phyloP scores from a whole-genome alignment of 1,284 basidiomycete species.

The Cryptococcus sp. region DNA sequence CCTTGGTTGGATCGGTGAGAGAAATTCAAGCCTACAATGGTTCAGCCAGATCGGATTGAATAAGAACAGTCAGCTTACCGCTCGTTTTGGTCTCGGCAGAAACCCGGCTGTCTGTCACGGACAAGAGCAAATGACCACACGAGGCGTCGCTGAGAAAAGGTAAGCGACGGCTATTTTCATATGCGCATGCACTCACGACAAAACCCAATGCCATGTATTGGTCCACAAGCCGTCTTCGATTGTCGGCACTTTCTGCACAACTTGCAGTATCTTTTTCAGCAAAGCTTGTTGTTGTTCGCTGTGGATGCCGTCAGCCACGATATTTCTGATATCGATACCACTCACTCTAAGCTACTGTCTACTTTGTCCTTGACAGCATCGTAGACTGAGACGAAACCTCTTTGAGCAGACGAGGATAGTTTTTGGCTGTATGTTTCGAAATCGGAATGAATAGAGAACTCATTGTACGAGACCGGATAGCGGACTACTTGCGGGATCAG shows the following conservation, averaged over 20 bases:
- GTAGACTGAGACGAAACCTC: slow-evolving; percentile 87
- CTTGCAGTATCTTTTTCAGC: slow-evolving; percentile 84
- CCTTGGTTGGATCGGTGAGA: slow-evolving; percentile 56
- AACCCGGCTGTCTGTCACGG: slow-evolving; percentile 86
- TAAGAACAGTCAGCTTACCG: slow-evolving; percentile 58
- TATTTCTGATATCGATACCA: not conserved
- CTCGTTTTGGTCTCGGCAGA: slow-evolving; percentile 89
- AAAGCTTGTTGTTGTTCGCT: slow-evolving; percentile 81
- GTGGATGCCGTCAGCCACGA: slow-evolving; percentile 3
- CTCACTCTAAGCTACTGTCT: slow-evolving; percentile 79
- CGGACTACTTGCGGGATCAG: slow-evolving; percentile 60
- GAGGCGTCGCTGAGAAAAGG: slow-evolving; percentile 72
- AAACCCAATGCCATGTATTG: slow-evolving; percentile 98
- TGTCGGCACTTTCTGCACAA: slow-evolving; percentile 60
- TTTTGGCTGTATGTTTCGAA: slow-evolving; percentile 87
- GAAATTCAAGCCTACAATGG: slow-evolving; percentile 82
- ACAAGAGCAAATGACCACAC: slow-evolving; percentile 82
- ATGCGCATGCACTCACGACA: slow-evolving; percentile 50
- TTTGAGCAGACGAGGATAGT: slow-evolving; percentile 68
- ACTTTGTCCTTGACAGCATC: slow-evolving; percentile 91
- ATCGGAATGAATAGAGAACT: slow-evolving; percentile 89
- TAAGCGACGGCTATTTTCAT: too few species aligned
- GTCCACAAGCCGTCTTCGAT: slow-evolving; percentile 78
- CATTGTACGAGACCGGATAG: slow-evolving; percentile 93
- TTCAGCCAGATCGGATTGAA: slow-evolving; percentile 41